Evolutionary conservation across 805 yeast species (phyloP).

Genomic region (Lachancea waltii): DNA sequence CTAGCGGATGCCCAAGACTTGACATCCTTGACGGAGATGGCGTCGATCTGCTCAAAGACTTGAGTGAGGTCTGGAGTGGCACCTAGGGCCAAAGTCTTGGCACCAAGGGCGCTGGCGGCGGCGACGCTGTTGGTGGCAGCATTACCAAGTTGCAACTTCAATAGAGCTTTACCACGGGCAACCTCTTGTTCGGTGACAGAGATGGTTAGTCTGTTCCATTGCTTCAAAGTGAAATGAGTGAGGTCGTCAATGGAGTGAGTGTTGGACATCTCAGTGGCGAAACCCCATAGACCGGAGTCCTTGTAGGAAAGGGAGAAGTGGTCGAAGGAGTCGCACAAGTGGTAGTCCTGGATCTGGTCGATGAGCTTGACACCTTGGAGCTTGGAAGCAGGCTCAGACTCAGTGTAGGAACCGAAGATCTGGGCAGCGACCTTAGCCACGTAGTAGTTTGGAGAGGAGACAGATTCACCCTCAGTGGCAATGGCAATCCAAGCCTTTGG

Average conservation of each 20-base stretch:
- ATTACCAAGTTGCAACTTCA: constrained; percentile 56
- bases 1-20: constrained; percentile 67
- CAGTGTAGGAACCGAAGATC: constrained; percentile 50
- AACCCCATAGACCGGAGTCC: constrained; percentile 82
- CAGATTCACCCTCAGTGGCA: constrained; percentile 68
- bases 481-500: constrained; percentile 74
- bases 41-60: constrained; percentile 55
- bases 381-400: constrained; percentile 48
- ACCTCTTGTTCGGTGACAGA: constrained; percentile 73
- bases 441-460: constrained; percentile 56
- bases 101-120: constrained; percentile 52
- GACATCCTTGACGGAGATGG: constrained; percentile 52
- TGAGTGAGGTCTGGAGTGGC: constrained; percentile 56
- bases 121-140: constrained; percentile 43
- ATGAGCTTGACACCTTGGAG: constrained; percentile 65
- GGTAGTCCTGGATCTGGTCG: constrained; percentile 62
- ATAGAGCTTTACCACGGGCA: constrained; percentile 65
- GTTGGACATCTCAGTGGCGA: constrained; percentile 58
- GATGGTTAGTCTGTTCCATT: constrained; percentile 80
- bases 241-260: constrained; percentile 62
- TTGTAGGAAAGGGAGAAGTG: constrained; percentile 71
- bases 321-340: constrained; percentile 61
- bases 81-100: constrained; percentile 53
- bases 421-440: constrained; percentile 69
- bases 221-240: constrained; percentile 72